Evolutionary conservation across 148 eudicot species (phyloP), one percentile per base, ranked within the genome.

Genomic region (Fagopyrum esculentum): DNA sequence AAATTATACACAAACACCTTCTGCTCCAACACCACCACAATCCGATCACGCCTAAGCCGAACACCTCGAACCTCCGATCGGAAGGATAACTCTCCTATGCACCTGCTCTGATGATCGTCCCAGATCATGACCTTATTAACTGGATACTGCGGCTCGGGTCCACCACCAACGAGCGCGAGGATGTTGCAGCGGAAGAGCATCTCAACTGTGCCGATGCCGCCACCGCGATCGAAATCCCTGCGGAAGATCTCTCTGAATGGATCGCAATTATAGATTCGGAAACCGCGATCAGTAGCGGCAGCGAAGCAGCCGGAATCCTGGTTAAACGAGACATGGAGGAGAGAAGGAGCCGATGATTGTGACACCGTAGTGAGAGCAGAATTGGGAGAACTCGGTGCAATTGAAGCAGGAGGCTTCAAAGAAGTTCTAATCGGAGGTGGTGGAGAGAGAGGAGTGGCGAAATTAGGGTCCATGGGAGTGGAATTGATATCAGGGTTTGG

Each of bases 111-210:
- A 51, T 93, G 94, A 74, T 93, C 98, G 60, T 93, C 97, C 98
- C 98, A 91, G 29, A 89, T 89, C 97, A 91, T 91, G 13, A 91
- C 97, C 82, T 91, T 93, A 64, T 93, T 91, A 9, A 85, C 79
- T 5, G 98, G 92, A 50, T 89, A 93, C 75, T 86, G 97, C 3
- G 98, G 94, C 16, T 90, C 83, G 4, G 91, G 84, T 0, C 97
- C 98, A 6, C 98, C 98, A 22, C 98, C 98, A 2, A 93, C 98
- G n/a, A 93, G 52, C 0, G 97, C 94, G 5, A 93, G 84, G 9
- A 93, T 91, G 50, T 93, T 93, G 77, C 94, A 93, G 3, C 98
- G 89, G 73, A 91, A 93, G 0, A 93, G 86, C 98, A 93, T 93
- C 82, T 89, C 94, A 3, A 89, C 97, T 16, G 80, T 85, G 9